phyloP scores from a whole-genome alignment of 2,329 filamentous ascomycete genomes.

The Phaeoacremonium minimum region DNA sequence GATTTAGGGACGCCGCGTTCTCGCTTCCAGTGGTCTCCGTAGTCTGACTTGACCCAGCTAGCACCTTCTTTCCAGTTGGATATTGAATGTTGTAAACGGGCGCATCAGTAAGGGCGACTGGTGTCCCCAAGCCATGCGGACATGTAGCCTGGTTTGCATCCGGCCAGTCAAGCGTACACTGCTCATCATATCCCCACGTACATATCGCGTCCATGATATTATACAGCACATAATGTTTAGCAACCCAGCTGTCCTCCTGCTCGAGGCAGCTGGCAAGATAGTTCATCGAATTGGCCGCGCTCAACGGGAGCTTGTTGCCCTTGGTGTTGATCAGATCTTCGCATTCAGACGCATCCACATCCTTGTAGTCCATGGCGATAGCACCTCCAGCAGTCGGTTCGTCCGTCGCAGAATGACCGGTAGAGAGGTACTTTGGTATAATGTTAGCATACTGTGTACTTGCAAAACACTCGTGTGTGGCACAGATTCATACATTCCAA shows the following conservation, averaged over 20 bases:
- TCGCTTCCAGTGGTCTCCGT: too few species aligned
- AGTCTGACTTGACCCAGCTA: too few species aligned
- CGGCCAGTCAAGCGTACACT: slow-evolving; percentile 38
- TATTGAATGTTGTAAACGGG: slow-evolving; percentile 45
- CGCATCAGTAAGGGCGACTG: slow-evolving; percentile 23
- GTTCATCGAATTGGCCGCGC: slow-evolving; percentile 49
- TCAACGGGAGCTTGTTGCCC: slow-evolving; percentile 22
- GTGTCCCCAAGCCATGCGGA: slow-evolving; percentile 33
- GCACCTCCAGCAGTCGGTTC: slow-evolving; percentile 42
- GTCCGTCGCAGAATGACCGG: slow-evolving; percentile 38
- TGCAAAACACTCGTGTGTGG: too few species aligned
- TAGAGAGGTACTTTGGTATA: slow-evolving; percentile 42
- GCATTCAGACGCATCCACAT: slow-evolving; percentile 41
- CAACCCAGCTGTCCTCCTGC: slow-evolving; percentile 38
- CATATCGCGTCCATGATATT: slow-evolving; percentile 48
- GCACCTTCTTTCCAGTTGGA: slow-evolving; percentile 34
- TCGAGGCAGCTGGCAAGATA: slow-evolving; percentile 41
- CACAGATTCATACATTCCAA: too few species aligned
- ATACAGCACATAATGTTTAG: slow-evolving; percentile 40
- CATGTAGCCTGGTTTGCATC: slow-evolving; percentile 40
- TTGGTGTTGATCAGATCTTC: slow-evolving; percentile 39
- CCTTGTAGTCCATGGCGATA: slow-evolving; percentile 40
- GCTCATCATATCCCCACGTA: slow-evolving; percentile 39
- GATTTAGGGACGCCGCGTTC: too few species aligned
- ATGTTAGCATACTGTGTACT: too few species aligned